Conservation (phyloP, 129 eudicot species). For the Lonicera japonica region DNA sequence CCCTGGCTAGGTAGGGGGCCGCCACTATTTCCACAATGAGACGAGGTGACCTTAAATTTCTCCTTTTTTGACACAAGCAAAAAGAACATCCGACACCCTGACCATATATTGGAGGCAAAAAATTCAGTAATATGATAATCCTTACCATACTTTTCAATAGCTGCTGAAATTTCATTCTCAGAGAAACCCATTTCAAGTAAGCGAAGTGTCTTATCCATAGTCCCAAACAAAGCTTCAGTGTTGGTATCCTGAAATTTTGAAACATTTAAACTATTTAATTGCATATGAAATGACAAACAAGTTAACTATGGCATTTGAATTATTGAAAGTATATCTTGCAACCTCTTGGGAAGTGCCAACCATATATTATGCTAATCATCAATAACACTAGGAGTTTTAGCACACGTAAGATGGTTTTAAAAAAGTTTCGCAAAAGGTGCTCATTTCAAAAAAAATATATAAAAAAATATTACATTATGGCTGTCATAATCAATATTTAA, state of each 20-base stretch:
- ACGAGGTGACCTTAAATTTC: background rate
- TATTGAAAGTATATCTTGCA: background rate
- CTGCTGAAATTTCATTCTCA: slow-evolving; percentile 75
- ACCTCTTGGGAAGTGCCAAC: background rate
- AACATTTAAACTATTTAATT: background rate
- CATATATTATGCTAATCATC: background rate
- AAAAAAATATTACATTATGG: too few species aligned
- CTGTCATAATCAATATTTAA: too few species aligned
- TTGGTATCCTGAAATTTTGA: slow-evolving; percentile 36
- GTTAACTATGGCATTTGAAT: background rate
- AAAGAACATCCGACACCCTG: too few species aligned
- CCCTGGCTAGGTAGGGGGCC: background rate
- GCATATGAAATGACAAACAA: slow-evolving; percentile 10
- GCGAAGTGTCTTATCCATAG: slow-evolving; percentile 85
- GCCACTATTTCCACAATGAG: background rate
- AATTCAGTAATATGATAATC: slow-evolving; percentile 1
- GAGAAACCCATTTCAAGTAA: slow-evolving; percentile 85
- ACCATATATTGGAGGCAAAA: too few species aligned
- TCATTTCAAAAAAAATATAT: too few species aligned
- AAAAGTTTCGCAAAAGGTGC: too few species aligned
- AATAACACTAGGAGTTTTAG: background rate
- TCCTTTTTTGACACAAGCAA: too few species aligned
- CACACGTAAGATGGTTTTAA: background rate
- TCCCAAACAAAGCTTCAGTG: slow-evolving; percentile 80
- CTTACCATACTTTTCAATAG: slow-evolving; percentile 87